A percentile compares a stretch with the other conserved stretches of the same genome.
These are phyloP conservation scores for Trichoderma sp. DNA, from an alignment of 2,329 filamentous ascomycete species.

Conservation along the genomic window DNA sequence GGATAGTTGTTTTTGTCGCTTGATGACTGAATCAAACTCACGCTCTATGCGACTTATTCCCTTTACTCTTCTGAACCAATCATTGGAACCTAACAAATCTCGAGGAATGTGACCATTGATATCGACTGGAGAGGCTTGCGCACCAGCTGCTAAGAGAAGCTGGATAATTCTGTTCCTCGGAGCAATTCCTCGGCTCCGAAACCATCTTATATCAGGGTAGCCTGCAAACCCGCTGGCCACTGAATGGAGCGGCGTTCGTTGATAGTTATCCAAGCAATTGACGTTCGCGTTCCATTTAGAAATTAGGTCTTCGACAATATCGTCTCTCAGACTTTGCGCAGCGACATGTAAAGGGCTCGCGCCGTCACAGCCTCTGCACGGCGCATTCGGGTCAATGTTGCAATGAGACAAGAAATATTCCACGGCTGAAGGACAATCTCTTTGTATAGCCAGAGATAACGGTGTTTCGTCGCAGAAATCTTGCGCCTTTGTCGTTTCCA, in stretches of 20 bases:
- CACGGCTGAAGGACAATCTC: rapidly evolving
- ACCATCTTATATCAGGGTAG: rapidly evolving
- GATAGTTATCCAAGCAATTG: not conserved
- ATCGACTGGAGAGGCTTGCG: not conserved
- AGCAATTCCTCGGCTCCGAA: too few species aligned
- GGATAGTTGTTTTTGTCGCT: too few species aligned
- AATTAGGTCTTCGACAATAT: not conserved
- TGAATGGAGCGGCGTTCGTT: not conserved
- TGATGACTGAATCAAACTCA: too few species aligned
- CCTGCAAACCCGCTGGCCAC: rapidly evolving
- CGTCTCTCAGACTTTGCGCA: not conserved
- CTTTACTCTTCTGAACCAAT: not conserved
- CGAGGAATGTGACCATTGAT: not conserved
- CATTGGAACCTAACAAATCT: not conserved
- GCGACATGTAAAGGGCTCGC: constrained; percentile 1
- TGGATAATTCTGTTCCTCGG: not conserved
- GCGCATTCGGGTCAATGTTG: not conserved
- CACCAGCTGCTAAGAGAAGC: not conserved
- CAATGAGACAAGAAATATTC: not conserved
- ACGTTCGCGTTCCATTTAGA: not conserved
- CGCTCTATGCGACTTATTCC: not conserved
- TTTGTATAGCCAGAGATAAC: not conserved
- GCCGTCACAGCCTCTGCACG: not conserved
- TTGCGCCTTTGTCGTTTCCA: not conserved
- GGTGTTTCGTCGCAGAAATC: not conserved